Evolutionary conservation across 352 stramenopile genomes (phyloP).

Genomic region (Globisporangium rhizosaccharum): DNA sequence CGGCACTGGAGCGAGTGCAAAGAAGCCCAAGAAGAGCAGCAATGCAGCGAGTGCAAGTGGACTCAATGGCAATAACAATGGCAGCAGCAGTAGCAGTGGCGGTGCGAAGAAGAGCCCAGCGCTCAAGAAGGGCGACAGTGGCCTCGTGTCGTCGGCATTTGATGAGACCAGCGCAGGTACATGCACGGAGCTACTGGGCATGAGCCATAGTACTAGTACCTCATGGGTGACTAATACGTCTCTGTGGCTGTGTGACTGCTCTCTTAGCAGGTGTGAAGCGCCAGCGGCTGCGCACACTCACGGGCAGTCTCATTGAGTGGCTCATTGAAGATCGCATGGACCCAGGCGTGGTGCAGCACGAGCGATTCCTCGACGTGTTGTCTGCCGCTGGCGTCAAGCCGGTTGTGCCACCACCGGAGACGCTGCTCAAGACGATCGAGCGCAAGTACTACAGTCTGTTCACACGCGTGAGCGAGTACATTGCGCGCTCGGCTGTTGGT

Average conservation of each 20-base stretch:
- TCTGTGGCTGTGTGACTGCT: neutral
- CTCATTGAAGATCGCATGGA: conserved; percentile 72
- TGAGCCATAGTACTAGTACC: conserved; percentile 3
- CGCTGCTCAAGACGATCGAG: conserved; percentile 62
- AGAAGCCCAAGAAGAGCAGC: conserved; percentile 47
- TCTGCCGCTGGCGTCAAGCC: conserved; percentile 40
- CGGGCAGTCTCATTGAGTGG: conserved; percentile 60
- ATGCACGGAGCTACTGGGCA: neutral
- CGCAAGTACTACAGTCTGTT: conserved; percentile 72
- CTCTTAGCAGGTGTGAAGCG: conserved; percentile 45
- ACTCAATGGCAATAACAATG: neutral
- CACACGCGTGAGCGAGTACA: conserved; percentile 64
- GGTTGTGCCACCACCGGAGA: conserved; percentile 41
- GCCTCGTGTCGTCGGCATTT: conserved; percentile 20
- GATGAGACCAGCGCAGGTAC: conserved; percentile 47
- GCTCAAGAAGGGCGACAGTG: conserved; percentile 37
- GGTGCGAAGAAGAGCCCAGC: conserved; percentile 36
- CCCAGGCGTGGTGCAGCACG: conserved; percentile 49
- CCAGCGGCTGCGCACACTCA: conserved; percentile 60
- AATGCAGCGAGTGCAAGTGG: conserved; percentile 14
- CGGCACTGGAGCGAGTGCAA: conserved; percentile 24
- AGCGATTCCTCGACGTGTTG: conserved; percentile 70
- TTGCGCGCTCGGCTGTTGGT: conserved; percentile 61
- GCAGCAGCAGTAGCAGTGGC: neutral
- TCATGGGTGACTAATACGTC: neutral